These are phyloP conservation scores for Phaeosphaeriaceae sp. DNA, from an alignment of 2,329 filamentous ascomycete species.

Conservation along the genomic window DNA sequence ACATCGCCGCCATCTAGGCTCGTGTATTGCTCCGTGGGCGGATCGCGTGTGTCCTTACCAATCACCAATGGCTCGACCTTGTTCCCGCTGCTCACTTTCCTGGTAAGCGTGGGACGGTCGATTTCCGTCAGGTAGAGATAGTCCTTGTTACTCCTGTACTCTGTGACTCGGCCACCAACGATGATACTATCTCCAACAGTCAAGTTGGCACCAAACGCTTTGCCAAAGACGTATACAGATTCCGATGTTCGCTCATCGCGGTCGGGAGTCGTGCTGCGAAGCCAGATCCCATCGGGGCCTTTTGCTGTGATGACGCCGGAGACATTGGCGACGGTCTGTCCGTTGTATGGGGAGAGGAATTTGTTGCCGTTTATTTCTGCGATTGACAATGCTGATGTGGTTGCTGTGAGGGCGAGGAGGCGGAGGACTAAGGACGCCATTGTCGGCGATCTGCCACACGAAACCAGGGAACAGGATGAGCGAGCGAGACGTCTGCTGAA, in stretches of 20 bases:
- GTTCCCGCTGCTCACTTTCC: constrained; percentile 63
- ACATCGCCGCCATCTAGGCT: constrained; percentile 71
- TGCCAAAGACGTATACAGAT: constrained; percentile 71
- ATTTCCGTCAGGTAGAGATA: constrained; percentile 72
- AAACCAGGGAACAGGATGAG: background rate
- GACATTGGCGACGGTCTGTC: constrained; percentile 64
- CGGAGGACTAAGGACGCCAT: constrained; percentile 25
- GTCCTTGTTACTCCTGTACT: constrained; percentile 64
- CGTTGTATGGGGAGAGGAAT: constrained; percentile 68
- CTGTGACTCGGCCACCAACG: constrained; percentile 66
- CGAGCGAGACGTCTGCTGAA: background rate
- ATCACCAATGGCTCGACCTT: constrained; percentile 66
- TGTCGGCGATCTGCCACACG: background rate
- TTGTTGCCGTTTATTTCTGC: constrained; percentile 69
- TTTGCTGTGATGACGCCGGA: constrained; percentile 72
- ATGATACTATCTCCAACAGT: constrained; percentile 70
- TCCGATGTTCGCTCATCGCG: constrained; percentile 67
- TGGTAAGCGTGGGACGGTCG: constrained; percentile 60
- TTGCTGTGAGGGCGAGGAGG: constrained; percentile 26
- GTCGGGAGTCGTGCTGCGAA: constrained; percentile 68
- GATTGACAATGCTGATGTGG: constrained; percentile 31
- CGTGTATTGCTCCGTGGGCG: constrained; percentile 69
- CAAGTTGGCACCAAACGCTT: constrained; percentile 59
- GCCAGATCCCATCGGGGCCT: constrained; percentile 68
- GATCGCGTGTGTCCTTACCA: constrained; percentile 63